These are phyloP conservation scores for Rhynchosporium agropyri DNA, from an alignment of 2,329 filamentous ascomycete species.

Conservation along the genomic window DNA sequence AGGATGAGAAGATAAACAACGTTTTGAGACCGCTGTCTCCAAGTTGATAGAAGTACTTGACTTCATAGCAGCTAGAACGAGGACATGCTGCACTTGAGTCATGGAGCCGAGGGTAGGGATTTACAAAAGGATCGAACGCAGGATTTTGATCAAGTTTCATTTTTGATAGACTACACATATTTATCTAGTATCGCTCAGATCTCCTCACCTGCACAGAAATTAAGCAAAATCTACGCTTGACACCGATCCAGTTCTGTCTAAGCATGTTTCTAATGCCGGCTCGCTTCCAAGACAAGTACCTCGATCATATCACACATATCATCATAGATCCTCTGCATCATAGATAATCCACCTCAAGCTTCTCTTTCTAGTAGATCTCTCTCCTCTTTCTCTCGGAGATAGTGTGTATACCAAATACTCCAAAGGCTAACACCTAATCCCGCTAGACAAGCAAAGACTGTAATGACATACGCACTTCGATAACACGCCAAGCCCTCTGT, in stretches of 20 bases:
- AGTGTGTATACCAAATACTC: conserved; percentile 54
- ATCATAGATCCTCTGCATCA: not conserved
- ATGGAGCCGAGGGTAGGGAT: no score
- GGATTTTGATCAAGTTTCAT: no score
- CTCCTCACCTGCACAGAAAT: not conserved
- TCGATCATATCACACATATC: not conserved
- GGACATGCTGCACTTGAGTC: no score
- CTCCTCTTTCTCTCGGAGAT: conserved; percentile 33
- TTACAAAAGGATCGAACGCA: no score
- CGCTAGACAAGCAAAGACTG: conserved; percentile 69
- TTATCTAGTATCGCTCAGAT: no score
- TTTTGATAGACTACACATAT: no score
- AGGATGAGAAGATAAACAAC: not conserved
- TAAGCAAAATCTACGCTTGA: conserved; percentile 4
- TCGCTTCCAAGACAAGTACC: not conserved
- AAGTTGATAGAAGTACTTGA: no score
- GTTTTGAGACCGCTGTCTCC: no score
- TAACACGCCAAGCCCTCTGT: conserved; percentile 81
- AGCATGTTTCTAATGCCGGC: not conserved
- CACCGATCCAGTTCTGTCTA: not conserved
- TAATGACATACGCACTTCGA: conserved; percentile 76
- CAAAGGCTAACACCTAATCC: conserved; percentile 72
- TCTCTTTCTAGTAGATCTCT: conserved; percentile 30
- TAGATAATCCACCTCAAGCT: conserved; percentile 8
- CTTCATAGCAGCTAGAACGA: no score